Evolutionary conservation across 2,329 filamentous ascomycete genomes (phyloP).

Genomic region (Xylariomycetidae sp.): DNA sequence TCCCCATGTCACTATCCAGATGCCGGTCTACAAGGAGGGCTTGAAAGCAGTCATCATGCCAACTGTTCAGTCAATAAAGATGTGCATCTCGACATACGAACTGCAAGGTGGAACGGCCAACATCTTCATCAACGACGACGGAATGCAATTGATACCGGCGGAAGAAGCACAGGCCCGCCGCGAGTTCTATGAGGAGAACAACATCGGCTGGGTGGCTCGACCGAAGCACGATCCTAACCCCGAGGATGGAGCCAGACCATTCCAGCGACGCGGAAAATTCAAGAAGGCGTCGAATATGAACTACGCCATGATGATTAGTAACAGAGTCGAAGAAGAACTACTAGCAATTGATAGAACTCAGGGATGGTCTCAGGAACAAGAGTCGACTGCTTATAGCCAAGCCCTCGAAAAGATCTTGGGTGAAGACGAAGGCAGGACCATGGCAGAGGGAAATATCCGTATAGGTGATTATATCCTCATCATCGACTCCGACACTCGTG

Average conservation of each 20-base stretch:
- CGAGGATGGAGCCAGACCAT: conserved; percentile 43
- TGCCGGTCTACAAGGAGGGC: conserved; percentile 48
- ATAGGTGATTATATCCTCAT: conserved; percentile 79
- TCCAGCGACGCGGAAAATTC: conserved; percentile 61
- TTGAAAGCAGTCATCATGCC: conserved; percentile 47
- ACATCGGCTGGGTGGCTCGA: conserved; percentile 52
- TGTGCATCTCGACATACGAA: conserved; percentile 55
- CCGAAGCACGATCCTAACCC: conserved; percentile 48
- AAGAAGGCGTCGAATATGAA: conserved; percentile 74
- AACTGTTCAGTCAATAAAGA: conserved; percentile 51
- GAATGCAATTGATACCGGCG: conserved; percentile 55
- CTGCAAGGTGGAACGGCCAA: conserved; percentile 61
- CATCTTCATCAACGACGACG: conserved; percentile 66
- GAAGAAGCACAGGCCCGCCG: conserved; percentile 44
- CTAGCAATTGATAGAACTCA: conserved; percentile 48
- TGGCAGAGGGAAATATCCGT: conserved; percentile 82
- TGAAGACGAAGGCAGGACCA: conserved; percentile 60
- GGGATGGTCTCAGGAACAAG: conserved; percentile 65
- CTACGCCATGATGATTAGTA: conserved; percentile 63
- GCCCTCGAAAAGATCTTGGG: conserved; percentile 63
- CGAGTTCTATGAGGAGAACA: conserved; percentile 54
- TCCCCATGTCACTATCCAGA: conserved; percentile 44
- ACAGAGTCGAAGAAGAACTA: conserved; percentile 67
- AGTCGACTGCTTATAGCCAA: conserved; percentile 61
- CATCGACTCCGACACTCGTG: conserved; percentile 76